Base-by-base conservation (phyloP, 1,284 basidiomycete species). In the Tilletia caries region DNA sequence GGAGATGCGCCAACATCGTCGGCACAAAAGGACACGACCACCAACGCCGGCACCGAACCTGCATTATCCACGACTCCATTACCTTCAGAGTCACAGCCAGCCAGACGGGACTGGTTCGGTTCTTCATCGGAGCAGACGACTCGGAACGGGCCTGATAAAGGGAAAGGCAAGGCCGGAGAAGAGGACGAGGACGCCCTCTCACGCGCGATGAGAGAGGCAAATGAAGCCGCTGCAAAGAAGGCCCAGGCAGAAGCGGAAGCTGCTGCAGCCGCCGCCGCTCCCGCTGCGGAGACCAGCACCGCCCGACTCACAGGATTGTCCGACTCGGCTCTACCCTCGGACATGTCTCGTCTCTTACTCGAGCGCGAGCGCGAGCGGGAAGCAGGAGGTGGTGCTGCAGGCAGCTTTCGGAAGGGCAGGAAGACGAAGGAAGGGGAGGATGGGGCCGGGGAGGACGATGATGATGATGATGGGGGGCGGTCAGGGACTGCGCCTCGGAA, bases 291-390 rank as follows among this genome's bases (percentile, higher is more conserved):
- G 32, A 8, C 29, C 15, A 27, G 15, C 27, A 29, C 29, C 2
- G 58, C 34, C 34, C 58, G 58, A 37, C 33, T 62, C 15, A 34
- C 29, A 6, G 58, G 58, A 6, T n/a, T 62, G 15, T 62, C 58
- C 6, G 58, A 62, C 29, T 62, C 58, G 23, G 58, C 32, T 13
- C 27, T 62, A 6, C 58, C 58, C 15, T 62, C 58, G 10, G 58
- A 62, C 27, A 62, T 62, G 58, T 33, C 58, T 25, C 58, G 58
- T 34, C 32, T 62, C 29, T 29, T 62, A n/a, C 58, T 62, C 32
- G 58, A 62, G 18, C 58, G 58, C 1, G 58, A 62, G 18, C 27
- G 32, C 29, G 58, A 62, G 33, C 29, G 58, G 29, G 58, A 62
- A 37, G 58, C 58, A 6, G 18, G 32, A 6, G 29, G 58, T 27